Evolutionary conservation across 1,284 basidiomycete species (phyloP), one percentile per base, ranked within the genome.

Genomic region (Cystobasidium sp.): DNA sequence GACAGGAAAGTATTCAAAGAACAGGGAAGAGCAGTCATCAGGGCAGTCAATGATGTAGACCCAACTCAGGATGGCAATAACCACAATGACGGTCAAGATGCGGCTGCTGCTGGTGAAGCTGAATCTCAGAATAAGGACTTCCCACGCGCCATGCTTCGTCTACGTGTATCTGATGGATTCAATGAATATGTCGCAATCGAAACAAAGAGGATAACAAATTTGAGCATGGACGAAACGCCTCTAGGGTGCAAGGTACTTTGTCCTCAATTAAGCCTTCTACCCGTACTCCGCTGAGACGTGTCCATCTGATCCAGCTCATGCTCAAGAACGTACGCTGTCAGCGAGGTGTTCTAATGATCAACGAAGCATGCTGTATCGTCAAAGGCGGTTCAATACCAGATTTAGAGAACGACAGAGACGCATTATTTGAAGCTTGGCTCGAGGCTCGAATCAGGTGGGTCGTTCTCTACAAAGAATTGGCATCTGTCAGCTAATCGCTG

Each of bases 221-320:
- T 78, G 6, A 76, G 63, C 58, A 47, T 78, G 52, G 77, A 76
- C 14, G 77, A 78, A 9, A 78, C 76, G 12, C 63, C 65, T 5
- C 62, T 78, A 9, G 77, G 77, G 7, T 70, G 68, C 52, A 78
- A 78, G 67, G 77, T 78, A 20, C 8, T 68, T 24, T 24, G 20
- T n/a, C 10, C 20, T 10, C 7, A 14, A 8, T 10, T 52, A 37
- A 22, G 20, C 41, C 7, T 20, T 5, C 61, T 43, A 12, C 39
- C 1, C 12, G 47, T 22, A 10, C 18, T 18, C 9, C 14, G n/a
- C 24, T 41, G 20, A 37, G 20, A 59, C 6, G 31, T 31, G 31
- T 6, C 12, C 12, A 4, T 39, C 43, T 64, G 18, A 6, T 14
- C 10, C 66, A 77, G 76, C 49, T 77, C 18, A 44, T 77, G 53